Base-by-base conservation (phyloP, 768 basidiomycete genomes). In the Trametes coccinea region DNA sequence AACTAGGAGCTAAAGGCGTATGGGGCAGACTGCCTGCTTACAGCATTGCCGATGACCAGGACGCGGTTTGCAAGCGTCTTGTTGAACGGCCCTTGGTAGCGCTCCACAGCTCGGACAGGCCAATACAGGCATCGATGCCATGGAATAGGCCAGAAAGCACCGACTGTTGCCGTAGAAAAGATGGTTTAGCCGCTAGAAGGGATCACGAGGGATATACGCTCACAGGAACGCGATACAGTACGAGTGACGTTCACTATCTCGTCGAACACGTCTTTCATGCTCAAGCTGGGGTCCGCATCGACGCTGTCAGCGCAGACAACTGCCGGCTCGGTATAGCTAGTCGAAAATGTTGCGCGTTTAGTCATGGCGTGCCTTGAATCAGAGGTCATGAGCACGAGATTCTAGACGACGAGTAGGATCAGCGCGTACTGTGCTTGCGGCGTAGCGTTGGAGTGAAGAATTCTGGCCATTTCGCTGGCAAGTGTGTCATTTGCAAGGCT, bases 51-150 rank as follows among this genome's bases (percentile, higher is more conserved):
- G 27, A 67, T 63, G 5, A 69, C 53, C 11, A 69, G 55, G 7
- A 68, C 55, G n/a, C 47, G 57, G 33, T 69, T 66, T 31, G 57
- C 58, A 29, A 67, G 54, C 43, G 64, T 66, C 16, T 44, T 30
- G 47, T 69, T 67, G 59, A 62, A 69, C 14, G 68, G 68, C 0
- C 68, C 68, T 31, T 65, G 60, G 60, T 62, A 69, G 31, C 68
- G 56, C 54, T 69, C 68, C 8, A 63, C 59, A 11, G 62, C 64
- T 14, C 67, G 65, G 1, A 60, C 55, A 27, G 62, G 58, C 67
- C 62, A 66, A 22, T 54, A 48, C 1, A 47, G 44, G 53, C 67
- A 66, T 14, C 52, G 52, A 29, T 57, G 29, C 59, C 54, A 57
- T 1, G 63, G 59, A 33, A 61, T 39, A 31, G 63, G 63, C 47